Percentiles rank a stretch among this genome's conserved stretches.
phyloP scores from a whole-genome alignment of 257 asterid genomes.

The Henckelia pumila region DNA sequence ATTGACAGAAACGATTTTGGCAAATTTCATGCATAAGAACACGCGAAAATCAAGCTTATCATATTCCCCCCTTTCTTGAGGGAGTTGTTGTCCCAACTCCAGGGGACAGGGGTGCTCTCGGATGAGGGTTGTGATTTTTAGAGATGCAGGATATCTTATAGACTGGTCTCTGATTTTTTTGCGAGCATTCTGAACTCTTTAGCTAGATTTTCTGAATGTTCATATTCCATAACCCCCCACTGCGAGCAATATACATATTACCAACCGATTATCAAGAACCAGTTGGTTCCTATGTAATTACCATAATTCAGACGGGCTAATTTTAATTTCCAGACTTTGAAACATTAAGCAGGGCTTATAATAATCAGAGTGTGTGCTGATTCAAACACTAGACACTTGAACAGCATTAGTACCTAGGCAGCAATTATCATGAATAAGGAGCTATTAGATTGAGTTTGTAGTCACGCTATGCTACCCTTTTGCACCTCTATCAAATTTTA shows the following conservation, averaged over 20 bases:
- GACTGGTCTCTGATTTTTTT: conserved; percentile 13
- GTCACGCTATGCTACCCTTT: conserved; percentile 1
- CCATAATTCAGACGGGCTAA: not conserved
- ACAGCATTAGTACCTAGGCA: conserved; percentile 1
- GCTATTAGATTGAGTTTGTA: not conserved
- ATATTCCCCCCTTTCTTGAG: no score
- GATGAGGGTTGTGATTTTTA: no score
- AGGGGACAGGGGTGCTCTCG: not conserved
- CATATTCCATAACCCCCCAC: not conserved
- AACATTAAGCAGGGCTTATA: conserved; percentile 4
- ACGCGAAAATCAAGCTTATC: not conserved
- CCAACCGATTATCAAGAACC: conserved; percentile 16
- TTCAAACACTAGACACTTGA: not conserved
- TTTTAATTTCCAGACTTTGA: not conserved
- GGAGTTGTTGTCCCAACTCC: not conserved
- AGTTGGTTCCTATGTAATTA: not conserved
- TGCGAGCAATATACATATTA: conserved; percentile 5
- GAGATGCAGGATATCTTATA: not conserved
- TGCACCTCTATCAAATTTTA: conserved; percentile 1
- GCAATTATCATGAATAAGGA: conserved; percentile 7
- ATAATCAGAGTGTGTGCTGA: not conserved
- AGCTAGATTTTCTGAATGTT: not conserved
- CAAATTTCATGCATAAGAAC: not conserved
- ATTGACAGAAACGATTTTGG: conserved; percentile 8
- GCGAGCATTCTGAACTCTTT: conserved; percentile 1